Evolutionary conservation across 164 flowering plant genomes (phyloP), one percentile per base, ranked within the genome.

Genomic region (Euptelea pleiosperma): DNA sequence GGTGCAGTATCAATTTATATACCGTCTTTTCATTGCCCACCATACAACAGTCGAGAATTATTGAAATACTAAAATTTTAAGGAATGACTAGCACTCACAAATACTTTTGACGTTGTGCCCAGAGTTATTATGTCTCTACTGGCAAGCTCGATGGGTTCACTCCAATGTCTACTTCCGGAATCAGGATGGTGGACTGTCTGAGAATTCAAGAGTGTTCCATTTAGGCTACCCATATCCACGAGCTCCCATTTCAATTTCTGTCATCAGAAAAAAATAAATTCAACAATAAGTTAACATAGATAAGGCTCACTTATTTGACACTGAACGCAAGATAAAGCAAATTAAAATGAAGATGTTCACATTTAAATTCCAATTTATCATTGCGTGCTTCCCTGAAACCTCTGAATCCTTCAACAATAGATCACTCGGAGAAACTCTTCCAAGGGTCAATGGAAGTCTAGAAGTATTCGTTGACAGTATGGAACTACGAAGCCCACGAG

Each of bases 191-290:
- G 70, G 21, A 88, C 65, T 14, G 80, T 65, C 65, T 58, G 77
- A 58, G 91, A 81, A 69, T 94, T 91, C 73, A 86, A 70, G 9
- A 79, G 70, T 35, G 99, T 94, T 24, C 99, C 99, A 73, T 94
- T 94, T 37, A 94, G 74, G 77, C 99, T 94, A 50, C 99, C 99
- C 93, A 86, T 81, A 72, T 94, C 99, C 61, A 81, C 77, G 67
- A 94, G 72, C 71, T 94, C 99, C 99, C 99, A 94, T 69, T 81
- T 90, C 70, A 75, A 65, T 64, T 77, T 91, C 99, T 94, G 87
- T 61, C 68, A 73, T 37, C 62, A 69, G 48, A 45, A 26, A 41
- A 37, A 59, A 41, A 46, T 28, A 49, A 55, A n/a, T n/a, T 19
- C 37, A 6, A 34, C 21, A 2, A 11, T 40, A 3, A 26, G 19